Evolutionary conservation across 2,329 filamentous ascomycete species (phyloP).

Genomic region (Apiospora arundinis): DNA sequence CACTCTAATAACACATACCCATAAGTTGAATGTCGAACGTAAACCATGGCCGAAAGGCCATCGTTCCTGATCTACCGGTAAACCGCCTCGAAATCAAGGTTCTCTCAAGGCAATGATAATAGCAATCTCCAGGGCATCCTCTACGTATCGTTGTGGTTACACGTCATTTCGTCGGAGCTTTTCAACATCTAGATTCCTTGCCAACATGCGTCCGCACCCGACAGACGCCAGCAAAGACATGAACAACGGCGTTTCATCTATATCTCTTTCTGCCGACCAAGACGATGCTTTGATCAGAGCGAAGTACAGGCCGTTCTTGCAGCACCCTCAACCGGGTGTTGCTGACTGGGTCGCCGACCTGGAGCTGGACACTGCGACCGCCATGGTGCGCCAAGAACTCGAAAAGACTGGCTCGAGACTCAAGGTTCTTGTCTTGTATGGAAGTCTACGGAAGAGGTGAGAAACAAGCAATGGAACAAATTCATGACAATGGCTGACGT

Average conservation of each 20-base stretch:
- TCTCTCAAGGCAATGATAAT: background rate
- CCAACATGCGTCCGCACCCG: background rate
- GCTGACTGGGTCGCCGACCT: slow-evolving; percentile 63
- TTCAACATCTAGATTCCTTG: background rate
- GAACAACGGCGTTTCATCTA: fast-evolving
- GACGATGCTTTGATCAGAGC: background rate
- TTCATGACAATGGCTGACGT: background rate
- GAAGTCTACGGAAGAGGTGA: slow-evolving; percentile 57
- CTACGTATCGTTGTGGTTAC: background rate
- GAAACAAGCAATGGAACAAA: background rate
- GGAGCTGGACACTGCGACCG: slow-evolving; percentile 59
- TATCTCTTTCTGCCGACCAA: background rate
- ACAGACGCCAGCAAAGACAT: no score
- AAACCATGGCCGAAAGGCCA: background rate
- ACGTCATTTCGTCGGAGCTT: background rate
- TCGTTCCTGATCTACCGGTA: background rate
- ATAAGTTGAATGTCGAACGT: background rate
- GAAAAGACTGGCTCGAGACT: slow-evolving; percentile 43
- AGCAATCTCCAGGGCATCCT: no score
- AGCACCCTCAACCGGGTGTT: slow-evolving; percentile 42
- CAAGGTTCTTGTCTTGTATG: slow-evolving; percentile 66
- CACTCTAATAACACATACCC: no score
- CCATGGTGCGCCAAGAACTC: slow-evolving; percentile 57
- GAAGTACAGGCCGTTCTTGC: slow-evolving; percentile 63
- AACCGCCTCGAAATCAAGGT: background rate